Evolutionary conservation across 169 alveolate genomes (phyloP).

Genomic region (Cryptosporidium ubiquitum): DNA sequence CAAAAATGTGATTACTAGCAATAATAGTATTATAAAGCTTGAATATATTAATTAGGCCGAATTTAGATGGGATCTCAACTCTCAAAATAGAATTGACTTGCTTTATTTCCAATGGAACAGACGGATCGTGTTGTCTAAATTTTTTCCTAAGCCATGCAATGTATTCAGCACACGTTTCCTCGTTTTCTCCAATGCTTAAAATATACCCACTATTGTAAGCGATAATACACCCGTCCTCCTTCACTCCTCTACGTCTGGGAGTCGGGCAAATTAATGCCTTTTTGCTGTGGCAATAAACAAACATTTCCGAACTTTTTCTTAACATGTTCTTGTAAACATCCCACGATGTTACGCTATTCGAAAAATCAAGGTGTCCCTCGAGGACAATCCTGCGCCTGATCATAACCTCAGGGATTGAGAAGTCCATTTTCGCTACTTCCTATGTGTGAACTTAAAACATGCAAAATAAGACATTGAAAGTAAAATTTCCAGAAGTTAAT

Average conservation of each 20-base stretch:
- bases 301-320: conserved; percentile 71
- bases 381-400: conserved; percentile 36
- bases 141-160: conserved; percentile 64
- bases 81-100: conserved; percentile 40
- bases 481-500: background rate
- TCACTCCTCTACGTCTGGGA: conserved; percentile 73
- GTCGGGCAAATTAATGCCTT: conserved; percentile 65
- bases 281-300: conserved; percentile 56
- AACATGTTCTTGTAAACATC: conserved; percentile 52
- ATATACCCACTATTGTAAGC: conserved; percentile 73
- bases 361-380: conserved; percentile 56
- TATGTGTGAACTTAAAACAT: background rate
- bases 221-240: conserved; percentile 66
- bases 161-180: conserved; percentile 55
- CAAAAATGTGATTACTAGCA: background rate
- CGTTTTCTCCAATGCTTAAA: conserved; percentile 61
- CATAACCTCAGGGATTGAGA: conserved; percentile 26
- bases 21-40: conserved; percentile 31
- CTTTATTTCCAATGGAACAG: conserved; percentile 26
- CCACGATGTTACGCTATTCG: conserved; percentile 65
- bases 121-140: conserved; percentile 70
- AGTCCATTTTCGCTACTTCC: conserved; percentile 2
- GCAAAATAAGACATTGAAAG: background rate
- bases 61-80: conserved; percentile 46
- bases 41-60: conserved; percentile 32